A percentile compares a stretch with the other conserved stretches of the same genome.
These are phyloP conservation scores for Jamesozyma piceae DNA, from an alignment of 805 yeast species.

Conservation along the genomic window DNA sequence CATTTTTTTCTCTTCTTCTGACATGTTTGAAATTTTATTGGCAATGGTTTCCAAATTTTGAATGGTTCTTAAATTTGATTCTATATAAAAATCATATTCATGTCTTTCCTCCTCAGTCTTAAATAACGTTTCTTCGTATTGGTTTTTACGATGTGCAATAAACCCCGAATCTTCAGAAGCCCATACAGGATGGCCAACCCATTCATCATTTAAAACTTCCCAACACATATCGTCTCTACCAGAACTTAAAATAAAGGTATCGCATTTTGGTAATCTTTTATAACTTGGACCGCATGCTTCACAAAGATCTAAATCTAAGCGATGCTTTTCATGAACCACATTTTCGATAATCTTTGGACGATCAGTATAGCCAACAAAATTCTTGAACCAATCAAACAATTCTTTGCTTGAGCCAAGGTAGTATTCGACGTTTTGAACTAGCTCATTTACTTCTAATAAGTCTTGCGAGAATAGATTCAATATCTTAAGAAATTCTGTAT, in stretches of 20 bases:
- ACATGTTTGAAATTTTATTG: slow-evolving; percentile 86
- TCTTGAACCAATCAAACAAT: slow-evolving; percentile 81
- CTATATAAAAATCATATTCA: slow-evolving; percentile 93
- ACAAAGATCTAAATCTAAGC: slow-evolving; percentile 79
- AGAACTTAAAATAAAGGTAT: slow-evolving; percentile 92
- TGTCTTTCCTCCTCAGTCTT: slow-evolving; percentile 96
- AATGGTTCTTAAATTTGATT: slow-evolving; percentile 85
- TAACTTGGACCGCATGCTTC: slow-evolving; percentile 94
- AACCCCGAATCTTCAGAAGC: slow-evolving; percentile 98
- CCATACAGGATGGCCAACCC: slow-evolving; percentile 99
- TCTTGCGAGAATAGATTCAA: slow-evolving; percentile 84
- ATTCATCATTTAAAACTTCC: slow-evolving; percentile 96
- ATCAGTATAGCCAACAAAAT: slow-evolving; percentile 81
- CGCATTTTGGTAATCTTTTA: slow-evolving; percentile 84
- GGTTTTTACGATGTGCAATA: slow-evolving; percentile 97
- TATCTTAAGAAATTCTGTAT: slow-evolving; percentile 85
- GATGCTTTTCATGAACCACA: slow-evolving; percentile 79
- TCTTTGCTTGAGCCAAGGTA: slow-evolving; percentile 78
- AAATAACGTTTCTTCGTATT: slow-evolving; percentile 90
- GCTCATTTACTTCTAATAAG: slow-evolving; percentile 70
- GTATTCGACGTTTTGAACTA: slow-evolving; percentile 75
- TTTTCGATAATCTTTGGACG: slow-evolving; percentile 82
- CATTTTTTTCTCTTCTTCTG: slow-evolving; percentile 73
- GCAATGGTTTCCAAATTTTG: slow-evolving; percentile 94
- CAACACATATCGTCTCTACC: slow-evolving; percentile 99